Percentiles rank a stretch among this genome's conserved stretches.
phyloP scores from a whole-genome alignment of 1,284 basidiomycete species.

The Schizophyllum commune region DNA sequence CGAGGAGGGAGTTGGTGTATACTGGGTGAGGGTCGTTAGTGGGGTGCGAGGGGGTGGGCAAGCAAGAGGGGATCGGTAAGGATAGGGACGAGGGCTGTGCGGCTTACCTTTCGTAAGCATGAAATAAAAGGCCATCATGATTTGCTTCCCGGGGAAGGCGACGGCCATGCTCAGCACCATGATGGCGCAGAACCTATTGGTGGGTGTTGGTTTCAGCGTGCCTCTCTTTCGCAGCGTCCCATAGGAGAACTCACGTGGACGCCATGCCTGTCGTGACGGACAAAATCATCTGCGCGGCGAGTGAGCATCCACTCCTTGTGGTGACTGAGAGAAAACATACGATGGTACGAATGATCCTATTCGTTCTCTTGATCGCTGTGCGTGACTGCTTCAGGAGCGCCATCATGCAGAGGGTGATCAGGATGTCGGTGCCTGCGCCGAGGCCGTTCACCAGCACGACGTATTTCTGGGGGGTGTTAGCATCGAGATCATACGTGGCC shows the following conservation, averaged over 20 bases:
- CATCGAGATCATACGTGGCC: too few relatives aligned
- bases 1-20: constrained; percentile 7
- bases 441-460: constrained; percentile 6
- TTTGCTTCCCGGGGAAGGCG: constrained; percentile 5
- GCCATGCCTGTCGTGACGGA: background rate
- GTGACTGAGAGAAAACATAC: too few relatives aligned
- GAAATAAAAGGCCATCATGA: constrained; percentile 6
- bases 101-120: constrained; percentile 6
- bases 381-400: constrained; percentile 2
- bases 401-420: constrained; percentile 5
- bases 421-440: constrained; percentile 3
- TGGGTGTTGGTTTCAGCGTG: too few relatives aligned
- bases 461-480: background rate
- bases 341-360: background rate
- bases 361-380: constrained; percentile 1
- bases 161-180: constrained; percentile 7
- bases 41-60: background rate
- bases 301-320: too few relatives aligned
- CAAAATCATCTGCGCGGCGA: background rate
- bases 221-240: too few relatives aligned
- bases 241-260: background rate
- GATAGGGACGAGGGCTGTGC: background rate
- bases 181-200: constrained; percentile 9
- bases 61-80: background rate
- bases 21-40: background rate